Base-by-base conservation (phyloP, 192 early-diverging fungal genomes). In the Diversispora epigaea region DNA sequence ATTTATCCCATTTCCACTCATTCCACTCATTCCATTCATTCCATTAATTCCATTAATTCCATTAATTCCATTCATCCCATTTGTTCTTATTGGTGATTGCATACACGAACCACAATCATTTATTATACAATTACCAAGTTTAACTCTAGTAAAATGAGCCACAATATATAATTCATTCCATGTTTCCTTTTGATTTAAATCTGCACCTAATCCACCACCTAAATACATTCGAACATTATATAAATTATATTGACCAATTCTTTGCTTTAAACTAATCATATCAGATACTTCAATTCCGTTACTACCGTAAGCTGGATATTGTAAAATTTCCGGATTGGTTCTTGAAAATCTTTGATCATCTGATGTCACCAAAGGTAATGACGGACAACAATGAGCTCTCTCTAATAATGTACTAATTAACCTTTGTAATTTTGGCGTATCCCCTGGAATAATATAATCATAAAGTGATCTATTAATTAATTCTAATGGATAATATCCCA, bases 151-250 rank as follows among this genome's bases (percentile, higher is more conserved):
- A 64, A 85, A 81, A 39, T 79, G 73, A 44, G 80, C 84, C 12
- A 86, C 87, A 61, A 88, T 75, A 64, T 88, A 88, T 5, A 85
- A 77, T 64, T 85, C 82, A 40, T 80, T 75, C 32, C 80, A 79
- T 47, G 78, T 86, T 14, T 77, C 76, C 10, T 80, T 79, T 11
- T 80, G 64, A 22, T 69, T 60, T 9, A 88, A 72, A 60, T 89
- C 82, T 2, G 84, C 86, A 49, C 86, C 86, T 15, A 89, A 65
- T 15, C 86, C 88, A 67, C 88, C 88, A 40, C 88, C 88, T n/a
- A 89, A 64, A 77, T 86, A 85, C 69, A 84, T 80, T 12, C 77
- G 64, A 3, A 88, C 72, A 43, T 80, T 79, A 66, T 83, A 89
- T 11, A 84, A 62, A 56, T 84, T 82, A 19, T 78, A 80, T 25